These are phyloP conservation scores for Adansonia grandidieri DNA, from an alignment of 441 rosid genomes.

Conservation along the genomic window DNA sequence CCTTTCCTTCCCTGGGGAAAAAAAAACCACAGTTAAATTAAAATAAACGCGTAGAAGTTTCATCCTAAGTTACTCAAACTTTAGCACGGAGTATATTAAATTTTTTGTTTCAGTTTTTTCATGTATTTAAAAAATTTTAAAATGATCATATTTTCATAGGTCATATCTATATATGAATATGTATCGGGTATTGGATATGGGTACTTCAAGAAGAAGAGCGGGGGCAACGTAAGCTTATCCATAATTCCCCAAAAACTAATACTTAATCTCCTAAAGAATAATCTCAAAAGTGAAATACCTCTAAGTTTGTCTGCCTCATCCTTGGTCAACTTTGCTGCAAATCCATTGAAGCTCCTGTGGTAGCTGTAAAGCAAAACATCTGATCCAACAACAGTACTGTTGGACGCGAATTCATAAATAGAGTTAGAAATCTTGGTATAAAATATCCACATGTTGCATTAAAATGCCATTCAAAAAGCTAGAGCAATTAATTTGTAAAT, in stretches of 20 bases:
- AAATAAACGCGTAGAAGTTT: no score
- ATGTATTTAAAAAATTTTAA: no score
- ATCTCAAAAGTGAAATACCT: neutral
- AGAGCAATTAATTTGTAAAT: neutral
- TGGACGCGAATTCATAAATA: neutral
- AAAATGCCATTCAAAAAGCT: neutral
- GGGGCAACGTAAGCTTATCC: no score
- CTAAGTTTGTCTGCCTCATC: conserved; percentile 15
- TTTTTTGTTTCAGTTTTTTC: no score
- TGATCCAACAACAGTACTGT: conserved; percentile 26
- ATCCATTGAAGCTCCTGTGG: conserved; percentile 20
- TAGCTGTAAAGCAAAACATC: conserved; percentile 6
- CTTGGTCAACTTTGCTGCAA: conserved; percentile 24
- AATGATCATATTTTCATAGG: no score
- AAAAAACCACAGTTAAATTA: neutral
- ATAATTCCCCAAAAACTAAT: no score
- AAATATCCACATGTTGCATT: neutral
- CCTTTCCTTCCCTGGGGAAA: conserved; percentile 12
- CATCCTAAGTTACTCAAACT: no score
- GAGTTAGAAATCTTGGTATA: conserved; percentile 4
- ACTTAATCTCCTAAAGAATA: neutral
- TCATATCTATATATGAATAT: no score
- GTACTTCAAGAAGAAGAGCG: no score
- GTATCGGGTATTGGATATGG: no score
- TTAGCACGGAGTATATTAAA: no score